Percentiles rank a stretch among this genome's conserved stretches.
Evolutionary conservation across 257 asterid species (phyloP).

Genomic region (Capsicum chinense): DNA sequence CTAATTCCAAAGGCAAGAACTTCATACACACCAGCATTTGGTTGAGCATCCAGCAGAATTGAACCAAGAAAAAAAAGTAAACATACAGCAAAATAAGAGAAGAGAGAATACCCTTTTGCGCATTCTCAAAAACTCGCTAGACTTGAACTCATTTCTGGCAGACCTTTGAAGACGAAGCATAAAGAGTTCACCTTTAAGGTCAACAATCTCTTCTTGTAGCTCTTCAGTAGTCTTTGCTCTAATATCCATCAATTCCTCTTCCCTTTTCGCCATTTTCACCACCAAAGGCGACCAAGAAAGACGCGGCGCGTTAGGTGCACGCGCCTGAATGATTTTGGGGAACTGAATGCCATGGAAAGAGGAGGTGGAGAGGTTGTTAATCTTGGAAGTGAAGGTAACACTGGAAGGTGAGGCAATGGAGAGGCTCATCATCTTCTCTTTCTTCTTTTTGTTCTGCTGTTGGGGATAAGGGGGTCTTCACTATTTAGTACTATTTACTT

Average conservation of each 20-base stretch:
- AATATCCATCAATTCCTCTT: conserved; percentile 80
- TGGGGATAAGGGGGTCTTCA: background rate
- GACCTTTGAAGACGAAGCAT: conserved; percentile 98
- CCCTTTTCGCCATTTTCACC: conserved; percentile 80
- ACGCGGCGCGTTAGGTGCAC: conserved; percentile 30
- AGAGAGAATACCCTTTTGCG: conserved; percentile 69
- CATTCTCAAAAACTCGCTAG: conserved; percentile 88
- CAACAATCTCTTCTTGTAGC: conserved; percentile 70
- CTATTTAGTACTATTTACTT: background rate
- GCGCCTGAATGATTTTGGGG: conserved; percentile 52
- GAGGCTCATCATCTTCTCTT: conserved; percentile 61
- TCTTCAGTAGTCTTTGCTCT: conserved; percentile 75
- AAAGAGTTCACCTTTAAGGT: conserved; percentile 85
- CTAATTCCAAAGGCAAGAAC: background rate
- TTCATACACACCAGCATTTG: background rate
- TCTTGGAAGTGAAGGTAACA: conserved; percentile 46
- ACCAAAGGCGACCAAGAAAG: conserved; percentile 46
- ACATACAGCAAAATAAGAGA: background rate
- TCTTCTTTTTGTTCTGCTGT: background rate
- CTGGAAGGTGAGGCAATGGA: conserved; percentile 58
- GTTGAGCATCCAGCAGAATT: background rate
- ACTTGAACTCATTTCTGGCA: conserved; percentile 87
- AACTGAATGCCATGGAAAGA: conserved; percentile 72
- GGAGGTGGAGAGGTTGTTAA: conserved; percentile 42
- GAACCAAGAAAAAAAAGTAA: background rate